Evolutionary conservation across 352 stramenopile species (phyloP).

Genomic region (Elongisporangium anandrum): DNA sequence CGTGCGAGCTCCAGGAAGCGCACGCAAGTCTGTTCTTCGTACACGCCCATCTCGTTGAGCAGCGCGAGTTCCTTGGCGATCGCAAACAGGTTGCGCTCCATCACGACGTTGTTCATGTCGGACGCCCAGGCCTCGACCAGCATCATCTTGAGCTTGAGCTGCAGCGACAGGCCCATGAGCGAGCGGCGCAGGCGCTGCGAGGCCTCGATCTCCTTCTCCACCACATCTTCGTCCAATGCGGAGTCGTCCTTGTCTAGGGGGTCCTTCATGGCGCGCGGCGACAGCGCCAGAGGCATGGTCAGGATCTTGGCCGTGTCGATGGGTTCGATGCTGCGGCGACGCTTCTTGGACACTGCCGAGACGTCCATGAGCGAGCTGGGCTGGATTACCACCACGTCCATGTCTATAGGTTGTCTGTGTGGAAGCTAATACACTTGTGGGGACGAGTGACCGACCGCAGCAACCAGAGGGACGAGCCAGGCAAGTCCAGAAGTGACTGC

Average conservation of each 20-base stretch:
- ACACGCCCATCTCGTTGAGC: conserved; percentile 69
- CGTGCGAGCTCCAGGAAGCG: conserved; percentile 72
- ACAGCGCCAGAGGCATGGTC: conserved; percentile 36
- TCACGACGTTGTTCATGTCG: conserved; percentile 85
- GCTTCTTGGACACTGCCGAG: conserved; percentile 43
- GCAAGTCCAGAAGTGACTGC: conserved; percentile 1
- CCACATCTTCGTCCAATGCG: conserved; percentile 4
- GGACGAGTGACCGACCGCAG: background rate
- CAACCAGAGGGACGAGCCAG: background rate
- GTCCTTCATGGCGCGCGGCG: conserved; percentile 18
- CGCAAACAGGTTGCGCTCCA: conserved; percentile 78
- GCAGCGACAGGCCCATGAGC: conserved; percentile 73
- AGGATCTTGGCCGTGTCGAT: conserved; percentile 53
- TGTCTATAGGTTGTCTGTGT: conserved; percentile 2
- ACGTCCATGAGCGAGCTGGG: conserved; percentile 14
- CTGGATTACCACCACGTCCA: conserved; percentile 46
- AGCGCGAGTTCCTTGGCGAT: conserved; percentile 81
- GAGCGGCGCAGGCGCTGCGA: conserved; percentile 42
- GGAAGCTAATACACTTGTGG: background rate
- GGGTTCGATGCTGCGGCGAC: conserved; percentile 61
- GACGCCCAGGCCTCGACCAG: conserved; percentile 77
- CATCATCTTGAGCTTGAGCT: conserved; percentile 85
- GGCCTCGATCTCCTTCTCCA: conserved; percentile 16
- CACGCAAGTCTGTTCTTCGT: conserved; percentile 71
- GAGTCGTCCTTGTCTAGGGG: conserved; percentile 10